Percentiles rank a stretch among this genome's conserved stretches.
Conservation (phyloP, 2,329 filamentous ascomycete species). For the Colletotrichum lupini region DNA sequence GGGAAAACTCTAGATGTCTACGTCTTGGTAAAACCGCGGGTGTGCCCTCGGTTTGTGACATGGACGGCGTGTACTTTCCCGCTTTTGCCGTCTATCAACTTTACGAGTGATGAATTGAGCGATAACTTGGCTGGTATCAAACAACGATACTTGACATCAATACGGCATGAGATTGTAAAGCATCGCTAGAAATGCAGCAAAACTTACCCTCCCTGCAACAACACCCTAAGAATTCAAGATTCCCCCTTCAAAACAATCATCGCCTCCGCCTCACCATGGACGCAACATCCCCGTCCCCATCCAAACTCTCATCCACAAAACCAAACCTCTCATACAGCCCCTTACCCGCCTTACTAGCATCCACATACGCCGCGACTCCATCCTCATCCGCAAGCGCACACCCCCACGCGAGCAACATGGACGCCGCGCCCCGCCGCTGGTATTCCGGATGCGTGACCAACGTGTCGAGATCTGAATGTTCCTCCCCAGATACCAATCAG, state of each 20-base stretch:
- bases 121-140: no score
- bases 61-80: no score
- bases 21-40: no score
- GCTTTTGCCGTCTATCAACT: no score
- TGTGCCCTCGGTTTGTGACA: no score
- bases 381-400: conserved; percentile 39
- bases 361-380: conserved; percentile 39
- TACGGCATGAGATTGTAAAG: no score
- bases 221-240: no score
- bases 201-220: no score
- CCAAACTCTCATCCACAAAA: conserved; percentile 25
- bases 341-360: conserved; percentile 36
- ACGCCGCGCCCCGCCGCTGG: conserved; percentile 40
- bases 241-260: not conserved
- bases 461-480: conserved; percentile 39
- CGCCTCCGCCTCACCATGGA: conserved; percentile 10
- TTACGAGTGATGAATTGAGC: no score
- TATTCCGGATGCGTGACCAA: conserved; percentile 42
- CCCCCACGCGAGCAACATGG: conserved; percentile 40
- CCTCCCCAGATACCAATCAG: not conserved
- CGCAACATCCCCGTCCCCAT: not conserved
- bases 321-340: conserved; percentile 17
- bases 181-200: no score
- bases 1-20: no score
- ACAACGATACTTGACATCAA: no score